These are phyloP conservation scores for Tephrocybe sp. DNA, from an alignment of 768 basidiomycete species.

Conservation along the genomic window DNA sequence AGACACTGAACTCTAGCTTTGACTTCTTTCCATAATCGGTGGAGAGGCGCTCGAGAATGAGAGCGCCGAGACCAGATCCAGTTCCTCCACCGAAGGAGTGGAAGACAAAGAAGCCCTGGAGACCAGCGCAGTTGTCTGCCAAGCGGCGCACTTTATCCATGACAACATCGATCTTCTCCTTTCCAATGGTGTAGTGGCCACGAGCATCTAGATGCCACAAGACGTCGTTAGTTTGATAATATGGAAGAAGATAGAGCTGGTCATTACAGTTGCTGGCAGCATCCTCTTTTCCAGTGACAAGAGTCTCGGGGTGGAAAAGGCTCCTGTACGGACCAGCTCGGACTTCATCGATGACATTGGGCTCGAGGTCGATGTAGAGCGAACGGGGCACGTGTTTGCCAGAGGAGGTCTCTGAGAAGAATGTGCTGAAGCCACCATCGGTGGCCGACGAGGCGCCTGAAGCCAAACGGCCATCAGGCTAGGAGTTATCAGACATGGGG, in stretches of 20 bases:
- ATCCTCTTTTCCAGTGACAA: slow-evolving; percentile 98
- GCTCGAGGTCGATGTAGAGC: slow-evolving; percentile 94
- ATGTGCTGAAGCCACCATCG: slow-evolving; percentile 93
- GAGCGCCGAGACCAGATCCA: slow-evolving; percentile 96
- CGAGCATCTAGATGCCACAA: slow-evolving; percentile 69
- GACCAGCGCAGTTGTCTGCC: slow-evolving; percentile 93
- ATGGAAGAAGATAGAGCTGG: slow-evolving; percentile 11
- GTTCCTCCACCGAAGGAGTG: slow-evolving; percentile 99
- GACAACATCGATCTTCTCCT: slow-evolving; percentile 94
- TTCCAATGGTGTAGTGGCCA: slow-evolving; percentile 98
- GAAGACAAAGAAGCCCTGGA: slow-evolving; percentile 99
- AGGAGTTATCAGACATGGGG: slow-evolving; percentile 18
- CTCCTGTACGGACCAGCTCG: slow-evolving; percentile 88
- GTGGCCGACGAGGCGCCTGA: slow-evolving; percentile 64
- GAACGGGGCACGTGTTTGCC: slow-evolving; percentile 97
- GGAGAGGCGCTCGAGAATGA: slow-evolving; percentile 92
- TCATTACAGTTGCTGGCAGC: slow-evolving; percentile 97
- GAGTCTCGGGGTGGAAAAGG: slow-evolving; percentile 96
- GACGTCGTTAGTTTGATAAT: slow-evolving; percentile 4
- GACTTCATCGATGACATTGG: slow-evolving; percentile 94
- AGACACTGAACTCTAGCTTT: slow-evolving; percentile 97
- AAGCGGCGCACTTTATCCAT: slow-evolving; percentile 95
- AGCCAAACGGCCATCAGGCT: slow-evolving; percentile 90
- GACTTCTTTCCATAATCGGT: slow-evolving; percentile 99
- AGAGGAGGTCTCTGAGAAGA: slow-evolving; percentile 93